These are phyloP conservation scores for Drosera spatulata DNA, from an alignment of 179 eudicot genomes.

Conservation along the genomic window DNA sequence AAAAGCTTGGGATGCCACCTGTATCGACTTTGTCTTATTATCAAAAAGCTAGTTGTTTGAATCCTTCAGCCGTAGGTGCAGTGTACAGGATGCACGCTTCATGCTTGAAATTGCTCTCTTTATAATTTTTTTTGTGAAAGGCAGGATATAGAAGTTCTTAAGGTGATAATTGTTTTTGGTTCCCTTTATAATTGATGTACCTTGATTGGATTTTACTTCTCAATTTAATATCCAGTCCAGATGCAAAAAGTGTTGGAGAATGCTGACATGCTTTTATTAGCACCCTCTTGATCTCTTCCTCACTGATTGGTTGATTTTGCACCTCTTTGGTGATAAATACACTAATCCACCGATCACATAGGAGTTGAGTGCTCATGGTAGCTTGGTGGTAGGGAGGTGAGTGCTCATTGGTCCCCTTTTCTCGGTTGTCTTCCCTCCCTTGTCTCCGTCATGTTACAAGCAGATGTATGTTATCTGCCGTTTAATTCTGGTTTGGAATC, in stretches of 20 bases:
- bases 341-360: no score
- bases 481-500: background rate
- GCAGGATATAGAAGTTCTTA: constrained; percentile 52
- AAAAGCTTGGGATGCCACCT: constrained; percentile 67
- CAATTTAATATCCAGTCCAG: no score
- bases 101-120: constrained; percentile 79
- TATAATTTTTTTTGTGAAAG: constrained; percentile 54
- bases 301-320: no score
- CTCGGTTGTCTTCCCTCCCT: background rate
- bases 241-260: no score
- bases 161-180: constrained; percentile 32
- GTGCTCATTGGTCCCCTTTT: background rate
- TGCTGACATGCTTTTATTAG: no score
- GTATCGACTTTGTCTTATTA: constrained; percentile 64
- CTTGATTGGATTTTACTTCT: no score
- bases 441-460: background rate
- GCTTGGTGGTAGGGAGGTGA: constrained; percentile 40
- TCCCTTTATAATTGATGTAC: background rate
- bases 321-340: no score
- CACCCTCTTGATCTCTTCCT: no score
- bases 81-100: constrained; percentile 99
- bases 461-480: background rate
- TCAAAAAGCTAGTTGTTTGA: constrained; percentile 63
- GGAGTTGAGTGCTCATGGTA: no score
- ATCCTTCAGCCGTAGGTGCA: constrained; percentile 92